phyloP scores from a whole-genome alignment of 208 protist genomes.

The Herpetomonas tarakana region DNA sequence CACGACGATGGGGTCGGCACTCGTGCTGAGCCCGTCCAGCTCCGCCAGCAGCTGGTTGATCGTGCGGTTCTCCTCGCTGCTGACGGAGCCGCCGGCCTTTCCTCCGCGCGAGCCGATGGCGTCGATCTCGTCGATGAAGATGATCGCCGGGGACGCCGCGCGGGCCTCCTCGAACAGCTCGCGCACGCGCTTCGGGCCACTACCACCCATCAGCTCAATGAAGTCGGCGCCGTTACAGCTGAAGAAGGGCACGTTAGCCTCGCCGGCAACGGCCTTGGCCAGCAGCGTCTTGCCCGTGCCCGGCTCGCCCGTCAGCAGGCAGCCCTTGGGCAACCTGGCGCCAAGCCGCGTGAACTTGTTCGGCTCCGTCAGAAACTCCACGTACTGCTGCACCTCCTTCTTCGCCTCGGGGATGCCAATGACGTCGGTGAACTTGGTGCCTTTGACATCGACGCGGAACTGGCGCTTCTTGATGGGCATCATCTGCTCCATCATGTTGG shows the following conservation, averaged over 20 bases:
- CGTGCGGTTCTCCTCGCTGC: slow-evolving; percentile 92
- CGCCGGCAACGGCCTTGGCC: slow-evolving; percentile 96
- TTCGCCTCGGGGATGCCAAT: slow-evolving; percentile 97
- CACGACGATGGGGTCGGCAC: slow-evolving; percentile 92
- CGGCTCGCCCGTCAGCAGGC: slow-evolving; percentile 95
- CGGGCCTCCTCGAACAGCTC: slow-evolving; percentile 96
- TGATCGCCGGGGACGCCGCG: slow-evolving; percentile 92
- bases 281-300: slow-evolving; percentile 98
- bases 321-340: slow-evolving; percentile 95
- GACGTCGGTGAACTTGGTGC: slow-evolving; percentile 91
- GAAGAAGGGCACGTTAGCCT: slow-evolving; percentile 95
- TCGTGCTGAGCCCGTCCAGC: slow-evolving; percentile 92
- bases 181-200: slow-evolving; percentile 93
- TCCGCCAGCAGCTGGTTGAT: slow-evolving; percentile 97
- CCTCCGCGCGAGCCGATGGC: slow-evolving; percentile 90
- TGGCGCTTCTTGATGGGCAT: slow-evolving; percentile 87
- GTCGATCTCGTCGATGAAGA: slow-evolving; percentile 99
- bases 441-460: slow-evolving; percentile 85
- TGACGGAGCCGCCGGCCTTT: slow-evolving; percentile 75
- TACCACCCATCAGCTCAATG: slow-evolving; percentile 96
- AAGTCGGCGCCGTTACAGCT: slow-evolving; percentile 96
- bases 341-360: slow-evolving; percentile 95
- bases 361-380: slow-evolving; percentile 96
- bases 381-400: slow-evolving; percentile 96
- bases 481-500: slow-evolving; percentile 83